These are phyloP conservation scores for Citrus cavaleriei DNA, from an alignment of 345 rosid species.

Conservation along the genomic window DNA sequence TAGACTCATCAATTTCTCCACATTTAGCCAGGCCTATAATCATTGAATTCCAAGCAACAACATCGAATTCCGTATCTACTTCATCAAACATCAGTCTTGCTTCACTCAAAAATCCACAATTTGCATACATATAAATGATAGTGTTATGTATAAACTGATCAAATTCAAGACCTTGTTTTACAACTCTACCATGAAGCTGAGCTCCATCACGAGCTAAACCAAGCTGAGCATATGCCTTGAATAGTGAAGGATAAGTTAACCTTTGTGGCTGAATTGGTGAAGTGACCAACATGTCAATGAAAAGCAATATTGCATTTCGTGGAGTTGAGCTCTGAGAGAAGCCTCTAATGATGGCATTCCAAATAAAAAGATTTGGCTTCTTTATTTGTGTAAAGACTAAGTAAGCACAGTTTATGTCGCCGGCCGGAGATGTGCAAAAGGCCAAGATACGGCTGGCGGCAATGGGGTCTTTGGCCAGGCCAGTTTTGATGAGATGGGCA, in stretches of 20 bases:
- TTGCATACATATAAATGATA: conserved; percentile 57
- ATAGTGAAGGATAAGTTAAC: conserved; percentile 78
- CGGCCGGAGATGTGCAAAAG: conserved; percentile 51
- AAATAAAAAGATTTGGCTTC: conserved; percentile 52
- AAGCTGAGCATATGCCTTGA: conserved; percentile 61
- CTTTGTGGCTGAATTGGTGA: conserved; percentile 48
- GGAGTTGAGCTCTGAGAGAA: conserved; percentile 66
- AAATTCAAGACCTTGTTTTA: conserved; percentile 61
- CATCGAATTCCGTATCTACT: conserved; percentile 33
- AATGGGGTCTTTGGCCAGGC: conserved; percentile 37
- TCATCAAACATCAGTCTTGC: conserved; percentile 45
- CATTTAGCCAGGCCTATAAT: conserved; percentile 54
- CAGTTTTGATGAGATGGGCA: conserved; percentile 69
- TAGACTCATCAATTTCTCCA: conserved; percentile 52
- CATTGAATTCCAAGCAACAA: conserved; percentile 74
- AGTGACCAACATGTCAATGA: conserved; percentile 51
- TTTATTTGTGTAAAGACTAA: conserved; percentile 41
- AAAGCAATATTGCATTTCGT: conserved; percentile 43
- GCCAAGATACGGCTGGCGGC: conserved; percentile 68
- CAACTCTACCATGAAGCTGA: conserved; percentile 67
- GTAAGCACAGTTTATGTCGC: conserved; percentile 65
- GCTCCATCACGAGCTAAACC: conserved; percentile 47
- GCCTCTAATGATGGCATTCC: conserved; percentile 76
- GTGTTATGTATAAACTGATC: conserved; percentile 58
- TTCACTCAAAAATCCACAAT: conserved; percentile 51